Evolutionary conservation across 257 asterid genomes (phyloP).

Genomic region (Echites panduratus): DNA sequence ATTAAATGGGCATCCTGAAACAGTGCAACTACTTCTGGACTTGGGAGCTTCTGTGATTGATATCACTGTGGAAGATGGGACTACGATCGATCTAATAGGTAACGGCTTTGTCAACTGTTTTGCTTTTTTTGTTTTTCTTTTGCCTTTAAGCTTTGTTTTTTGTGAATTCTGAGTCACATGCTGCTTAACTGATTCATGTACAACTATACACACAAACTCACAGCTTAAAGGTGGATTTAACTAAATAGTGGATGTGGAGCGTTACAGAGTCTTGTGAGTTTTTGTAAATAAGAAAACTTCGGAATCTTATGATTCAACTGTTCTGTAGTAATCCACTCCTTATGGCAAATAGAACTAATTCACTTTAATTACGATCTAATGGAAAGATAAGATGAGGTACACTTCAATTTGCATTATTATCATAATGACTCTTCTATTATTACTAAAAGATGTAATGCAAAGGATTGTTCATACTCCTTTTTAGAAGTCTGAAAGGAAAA

Average conservation of each 20-base stretch:
- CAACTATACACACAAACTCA: neutral
- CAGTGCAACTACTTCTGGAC: constrained; percentile 71
- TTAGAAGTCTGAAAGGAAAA: neutral
- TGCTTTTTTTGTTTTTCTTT: neutral
- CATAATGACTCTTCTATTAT: neutral
- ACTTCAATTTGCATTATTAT: neutral
- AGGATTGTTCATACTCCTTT: neutral
- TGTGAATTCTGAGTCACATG: too few species aligned
- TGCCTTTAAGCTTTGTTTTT: neutral
- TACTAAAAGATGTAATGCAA: neutral
- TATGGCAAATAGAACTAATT: neutral
- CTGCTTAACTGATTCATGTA: neutral
- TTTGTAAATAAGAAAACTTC: neutral
- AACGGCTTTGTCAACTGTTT: neutral
- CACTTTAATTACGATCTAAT: neutral
- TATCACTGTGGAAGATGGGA: constrained; percentile 67
- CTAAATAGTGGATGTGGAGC: neutral
- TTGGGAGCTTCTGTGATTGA: constrained; percentile 67
- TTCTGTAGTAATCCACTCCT: neutral
- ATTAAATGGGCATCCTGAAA: constrained; percentile 68
- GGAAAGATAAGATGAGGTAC: neutral
- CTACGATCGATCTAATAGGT: constrained; percentile 85
- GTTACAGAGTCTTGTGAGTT: neutral
- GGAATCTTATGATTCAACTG: neutral
- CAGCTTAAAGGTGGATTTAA: neutral